Conservation (phyloP, 2,329 filamentous ascomycete genomes). For the Xylaria sp. region DNA sequence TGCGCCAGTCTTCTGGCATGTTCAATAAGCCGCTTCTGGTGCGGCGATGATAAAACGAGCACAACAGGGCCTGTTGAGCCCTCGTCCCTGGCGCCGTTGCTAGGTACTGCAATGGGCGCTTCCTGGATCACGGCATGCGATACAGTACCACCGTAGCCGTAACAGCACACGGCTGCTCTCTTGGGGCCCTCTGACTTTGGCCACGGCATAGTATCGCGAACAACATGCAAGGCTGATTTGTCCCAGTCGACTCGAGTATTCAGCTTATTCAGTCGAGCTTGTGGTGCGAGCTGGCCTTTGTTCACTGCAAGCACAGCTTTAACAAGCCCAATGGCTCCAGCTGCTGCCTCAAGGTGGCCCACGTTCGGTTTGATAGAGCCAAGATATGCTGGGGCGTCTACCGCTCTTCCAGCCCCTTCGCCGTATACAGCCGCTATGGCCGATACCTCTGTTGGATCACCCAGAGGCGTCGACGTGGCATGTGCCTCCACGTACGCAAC, state of each 20-base stretch:
- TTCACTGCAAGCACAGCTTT: slow-evolving; percentile 46
- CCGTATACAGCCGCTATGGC: neutral
- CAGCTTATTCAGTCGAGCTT: slow-evolving; percentile 50
- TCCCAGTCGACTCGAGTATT: slow-evolving; percentile 51
- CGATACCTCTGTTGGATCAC: slow-evolving; percentile 18
- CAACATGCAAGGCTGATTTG: slow-evolving; percentile 41
- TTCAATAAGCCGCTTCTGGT: neutral
- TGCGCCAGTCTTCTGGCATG: neutral
- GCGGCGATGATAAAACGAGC: neutral
- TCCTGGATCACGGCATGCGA: slow-evolving; percentile 12
- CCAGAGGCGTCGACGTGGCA: slow-evolving; percentile 21
- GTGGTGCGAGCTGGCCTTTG: slow-evolving; percentile 47
- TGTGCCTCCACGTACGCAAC: slow-evolving; percentile 22
- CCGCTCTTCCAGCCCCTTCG: slow-evolving; percentile 31
- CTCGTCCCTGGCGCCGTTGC: neutral
- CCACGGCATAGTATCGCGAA: slow-evolving; percentile 12
- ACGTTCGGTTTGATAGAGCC: slow-evolving; percentile 51
- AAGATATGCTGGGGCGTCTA: slow-evolving; percentile 37
- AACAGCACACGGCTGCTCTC: slow-evolving; percentile 17
- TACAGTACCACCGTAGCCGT: slow-evolving; percentile 21
- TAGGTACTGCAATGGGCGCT: neutral
- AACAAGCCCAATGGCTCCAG: slow-evolving; percentile 45
- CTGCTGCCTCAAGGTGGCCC: slow-evolving; percentile 49
- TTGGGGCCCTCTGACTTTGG: neutral
- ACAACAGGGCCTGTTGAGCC: neutral